Conservation (phyloP, 495 filamentous ascomycete species). For the Astrocystis sublimbata region DNA sequence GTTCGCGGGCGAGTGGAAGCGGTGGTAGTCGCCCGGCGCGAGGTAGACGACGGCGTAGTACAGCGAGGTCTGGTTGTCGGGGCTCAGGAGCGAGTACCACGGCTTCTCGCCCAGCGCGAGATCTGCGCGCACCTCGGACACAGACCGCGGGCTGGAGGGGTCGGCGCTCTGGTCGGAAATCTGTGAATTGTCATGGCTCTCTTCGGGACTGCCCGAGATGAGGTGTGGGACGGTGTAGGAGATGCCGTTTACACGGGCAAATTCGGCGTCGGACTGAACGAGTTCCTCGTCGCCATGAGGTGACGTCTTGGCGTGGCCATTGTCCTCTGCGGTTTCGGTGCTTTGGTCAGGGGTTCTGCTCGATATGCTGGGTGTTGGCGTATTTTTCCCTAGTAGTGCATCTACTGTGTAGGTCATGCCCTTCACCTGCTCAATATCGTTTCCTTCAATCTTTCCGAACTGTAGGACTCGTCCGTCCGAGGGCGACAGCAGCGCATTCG, state of each 20-base stretch:
- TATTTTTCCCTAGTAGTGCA: slow-evolving; percentile 75
- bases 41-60: slow-evolving; percentile 97
- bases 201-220: slow-evolving; percentile 66
- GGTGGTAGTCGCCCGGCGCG: slow-evolving; percentile 98
- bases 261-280: slow-evolving; percentile 80
- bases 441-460: slow-evolving; percentile 86
- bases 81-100: slow-evolving; percentile 70
- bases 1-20: slow-evolving; percentile 89
- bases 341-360: slow-evolving; percentile 21
- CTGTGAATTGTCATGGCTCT: slow-evolving; percentile 53
- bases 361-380: slow-evolving; percentile 45
- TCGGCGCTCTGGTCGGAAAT: slow-evolving; percentile 51
- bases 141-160: slow-evolving; percentile 63
- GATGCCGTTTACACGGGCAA: slow-evolving; percentile 94
- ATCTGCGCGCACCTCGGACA: slow-evolving; percentile 80
- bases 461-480: slow-evolving; percentile 89
- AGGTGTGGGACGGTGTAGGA: slow-evolving; percentile 91
- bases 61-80: slow-evolving; percentile 64
- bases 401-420: slow-evolving; percentile 97
- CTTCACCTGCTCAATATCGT: slow-evolving; percentile 98
- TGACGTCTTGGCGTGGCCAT: slow-evolving; percentile 21
- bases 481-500: slow-evolving; percentile 76
- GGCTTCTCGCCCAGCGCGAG: slow-evolving; percentile 71
- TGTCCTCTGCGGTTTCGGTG: slow-evolving; percentile 21
- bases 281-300: slow-evolving; percentile 57